Base-by-base conservation (phyloP, 1,284 basidiomycete species). In the Bondarzewia mesenterica region DNA sequence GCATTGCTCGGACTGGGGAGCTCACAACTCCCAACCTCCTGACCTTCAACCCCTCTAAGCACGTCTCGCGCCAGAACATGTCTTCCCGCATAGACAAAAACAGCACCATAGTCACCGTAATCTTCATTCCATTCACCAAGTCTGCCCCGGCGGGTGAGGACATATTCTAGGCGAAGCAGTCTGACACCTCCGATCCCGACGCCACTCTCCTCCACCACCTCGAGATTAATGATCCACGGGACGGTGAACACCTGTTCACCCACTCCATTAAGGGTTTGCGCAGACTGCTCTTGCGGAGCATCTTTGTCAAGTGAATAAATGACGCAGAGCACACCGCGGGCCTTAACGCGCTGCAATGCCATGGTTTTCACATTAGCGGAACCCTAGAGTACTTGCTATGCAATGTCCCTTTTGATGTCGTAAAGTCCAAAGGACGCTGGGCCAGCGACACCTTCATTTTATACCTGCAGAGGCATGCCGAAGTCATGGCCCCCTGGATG, bases 311-410 rank as follows among this genome's bases (percentile, higher is more conserved):
- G 3, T 50, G 54, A 1, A 42, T 70, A 1, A 44, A 49, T 3
- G 40, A 35, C 3, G 58, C 58, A 12, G 55, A 58, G 22, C 44
- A 46, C 4, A 51, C 46, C 7, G 58, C 54, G 0, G 54, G 55
- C 0, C 35, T 59, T 4, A 35, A 54, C 1, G 50, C 52, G 0
- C 38, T 62, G 2, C 54, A 62, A 23, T 64, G 63, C 0, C 70
- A 73, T 52, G 60, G 64, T 10, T 65, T 73, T 29, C 57, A 62
- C 4, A 72, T 73, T 25, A 67, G 72, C 0, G 56, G 63, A 0
- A 71, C 67, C 0, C 58, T 73, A 0, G 61, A 67, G 43, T 70
- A 68, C 44, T 61, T 73, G 0, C 57, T 71, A 1, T 46, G 61
- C 1, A 62, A 64, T 0, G 38, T 66, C 0, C 61, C 67, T 2